These are phyloP conservation scores for Mortierella claussenii DNA, from an alignment of 192 early-diverging fungal genomes.

Conservation along the genomic window DNA sequence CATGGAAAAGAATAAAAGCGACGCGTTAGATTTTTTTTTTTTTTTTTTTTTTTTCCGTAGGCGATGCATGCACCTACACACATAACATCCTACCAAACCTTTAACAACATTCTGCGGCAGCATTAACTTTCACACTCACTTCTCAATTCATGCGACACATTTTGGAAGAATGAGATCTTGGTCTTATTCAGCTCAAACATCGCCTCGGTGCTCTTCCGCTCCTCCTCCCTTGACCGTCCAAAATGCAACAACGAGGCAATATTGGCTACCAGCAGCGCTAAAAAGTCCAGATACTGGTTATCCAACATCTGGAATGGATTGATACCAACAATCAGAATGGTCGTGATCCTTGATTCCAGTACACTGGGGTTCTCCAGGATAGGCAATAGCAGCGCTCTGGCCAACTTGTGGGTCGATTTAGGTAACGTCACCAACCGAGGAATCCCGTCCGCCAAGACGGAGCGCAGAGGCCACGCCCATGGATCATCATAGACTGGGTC, in stretches of 20 bases:
- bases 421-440: constrained; percentile 42
- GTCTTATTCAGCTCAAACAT: constrained; percentile 50
- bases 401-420: constrained; percentile 44
- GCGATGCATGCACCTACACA: too few relatives aligned
- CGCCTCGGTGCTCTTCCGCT: constrained; percentile 40
- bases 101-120: too few relatives aligned
- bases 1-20: not conserved
- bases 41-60: too few relatives aligned
- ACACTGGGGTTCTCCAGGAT: constrained; percentile 41
- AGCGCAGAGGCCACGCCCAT: constrained; percentile 48
- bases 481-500: constrained; percentile 32
- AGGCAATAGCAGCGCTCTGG: constrained; percentile 31
- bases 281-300: constrained; percentile 46
- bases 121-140: constrained; percentile 55
- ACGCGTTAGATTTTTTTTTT: too few relatives aligned
- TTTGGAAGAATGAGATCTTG: constrained; percentile 58
- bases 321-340: constrained; percentile 40
- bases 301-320: constrained; percentile 44
- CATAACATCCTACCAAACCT: too few relatives aligned
- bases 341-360: constrained; percentile 32
- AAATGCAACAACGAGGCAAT: constrained; percentile 31
- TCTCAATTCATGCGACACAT: constrained; percentile 56
- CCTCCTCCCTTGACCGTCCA: constrained; percentile 51
- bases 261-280: constrained; percentile 42
- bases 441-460: constrained; percentile 36